These are phyloP conservation scores for Stagonosporopsis vannaccii DNA, from an alignment of 2,329 filamentous ascomycete genomes.

Conservation along the genomic window DNA sequence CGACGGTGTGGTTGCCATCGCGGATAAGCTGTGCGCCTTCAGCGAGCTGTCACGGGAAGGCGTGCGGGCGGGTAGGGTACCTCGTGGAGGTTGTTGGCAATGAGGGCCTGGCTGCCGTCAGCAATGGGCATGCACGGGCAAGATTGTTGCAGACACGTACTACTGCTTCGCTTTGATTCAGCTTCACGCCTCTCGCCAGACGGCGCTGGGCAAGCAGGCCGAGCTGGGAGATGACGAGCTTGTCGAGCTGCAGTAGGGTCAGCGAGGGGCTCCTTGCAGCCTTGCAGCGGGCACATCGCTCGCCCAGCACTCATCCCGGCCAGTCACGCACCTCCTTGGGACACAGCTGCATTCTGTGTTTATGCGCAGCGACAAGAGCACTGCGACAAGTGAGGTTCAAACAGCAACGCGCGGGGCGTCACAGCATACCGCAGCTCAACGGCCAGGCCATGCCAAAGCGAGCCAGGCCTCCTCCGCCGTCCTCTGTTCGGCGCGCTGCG, in stretches of 20 bases:
- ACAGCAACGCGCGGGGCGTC: constrained; percentile 1
- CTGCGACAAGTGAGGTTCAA: constrained; percentile 1
- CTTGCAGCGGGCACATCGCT: not conserved
- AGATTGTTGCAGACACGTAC: constrained; percentile 55
- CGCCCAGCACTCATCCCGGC: not conserved
- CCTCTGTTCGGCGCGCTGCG: not conserved
- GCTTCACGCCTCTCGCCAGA: constrained; percentile 82
- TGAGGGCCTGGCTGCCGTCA: constrained; percentile 67
- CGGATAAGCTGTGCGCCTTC: constrained; percentile 74
- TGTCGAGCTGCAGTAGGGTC: constrained; percentile 75
- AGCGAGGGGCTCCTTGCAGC: constrained; percentile 25
- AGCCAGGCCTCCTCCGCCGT: constrained; percentile 7
- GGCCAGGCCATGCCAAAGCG: constrained; percentile 5
- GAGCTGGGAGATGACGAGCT: constrained; percentile 90
- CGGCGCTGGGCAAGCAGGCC: constrained; percentile 87
- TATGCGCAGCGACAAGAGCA: not conserved
- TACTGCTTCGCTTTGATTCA: constrained; percentile 90
- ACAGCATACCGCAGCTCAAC: not conserved
- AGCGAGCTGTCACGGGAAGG: constrained; percentile 24
- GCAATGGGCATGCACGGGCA: not conserved
- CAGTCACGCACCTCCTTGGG: constrained; percentile 45
- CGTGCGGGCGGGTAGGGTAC: constrained; percentile 49
- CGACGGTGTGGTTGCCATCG: constrained; percentile 91
- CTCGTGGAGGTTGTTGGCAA: constrained; percentile 90
- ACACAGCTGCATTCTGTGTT: constrained; percentile 46